A percentile compares a stretch with the other conserved stretches of the same genome.
phyloP scores from a whole-genome alignment of 108 stramenopile genomes.

The Fragilaria crotonensis region DNA sequence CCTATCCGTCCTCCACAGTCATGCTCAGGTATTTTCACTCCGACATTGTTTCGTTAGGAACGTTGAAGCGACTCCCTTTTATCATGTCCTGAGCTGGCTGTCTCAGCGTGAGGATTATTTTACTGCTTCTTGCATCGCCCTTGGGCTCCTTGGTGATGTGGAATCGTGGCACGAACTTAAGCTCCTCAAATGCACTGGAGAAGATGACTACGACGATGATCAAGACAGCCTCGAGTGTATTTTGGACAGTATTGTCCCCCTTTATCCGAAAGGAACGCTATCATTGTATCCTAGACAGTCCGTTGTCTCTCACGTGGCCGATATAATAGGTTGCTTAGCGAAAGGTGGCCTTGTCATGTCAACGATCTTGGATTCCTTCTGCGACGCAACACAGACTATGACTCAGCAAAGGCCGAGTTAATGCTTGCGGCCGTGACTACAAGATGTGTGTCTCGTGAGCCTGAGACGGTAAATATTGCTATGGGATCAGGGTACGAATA shows the following conservation, averaged over 20 bases:
- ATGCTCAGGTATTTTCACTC: slow-evolving; percentile 18
- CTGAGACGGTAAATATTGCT: not conserved
- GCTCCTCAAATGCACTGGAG: slow-evolving; percentile 4
- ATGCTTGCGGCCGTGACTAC: slow-evolving; percentile 52
- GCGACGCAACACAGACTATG: slow-evolving; percentile 43
- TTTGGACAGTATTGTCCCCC: slow-evolving; percentile 63
- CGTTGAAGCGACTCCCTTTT: slow-evolving; percentile 53
- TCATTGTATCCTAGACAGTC: not conserved
- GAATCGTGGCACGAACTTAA: slow-evolving; percentile 57
- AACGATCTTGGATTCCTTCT: slow-evolving; percentile 47
- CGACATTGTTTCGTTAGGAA: slow-evolving; percentile 41
- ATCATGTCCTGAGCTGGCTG: slow-evolving; percentile 72
- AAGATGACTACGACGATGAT: slow-evolving; percentile 34
- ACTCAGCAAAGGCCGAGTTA: slow-evolving; percentile 49
- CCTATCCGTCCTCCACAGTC: not conserved
- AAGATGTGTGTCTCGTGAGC: slow-evolving; percentile 24
- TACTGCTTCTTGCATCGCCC: slow-evolving; percentile 65
- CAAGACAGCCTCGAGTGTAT: slow-evolving; percentile 40
- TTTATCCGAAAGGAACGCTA: slow-evolving; percentile 9
- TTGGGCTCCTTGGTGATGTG: slow-evolving; percentile 55
- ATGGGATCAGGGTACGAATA: slow-evolving; percentile 10
- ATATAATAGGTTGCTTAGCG: slow-evolving; percentile 72
- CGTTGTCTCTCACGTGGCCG: slow-evolving; percentile 43
- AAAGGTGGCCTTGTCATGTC: slow-evolving; percentile 66
- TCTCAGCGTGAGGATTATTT: slow-evolving; percentile 57